Percentiles rank a stretch among this genome's conserved stretches.
Evolutionary conservation across 2,329 filamentous ascomycete genomes (phyloP).

Genomic region (Fonsecaea erecta): DNA sequence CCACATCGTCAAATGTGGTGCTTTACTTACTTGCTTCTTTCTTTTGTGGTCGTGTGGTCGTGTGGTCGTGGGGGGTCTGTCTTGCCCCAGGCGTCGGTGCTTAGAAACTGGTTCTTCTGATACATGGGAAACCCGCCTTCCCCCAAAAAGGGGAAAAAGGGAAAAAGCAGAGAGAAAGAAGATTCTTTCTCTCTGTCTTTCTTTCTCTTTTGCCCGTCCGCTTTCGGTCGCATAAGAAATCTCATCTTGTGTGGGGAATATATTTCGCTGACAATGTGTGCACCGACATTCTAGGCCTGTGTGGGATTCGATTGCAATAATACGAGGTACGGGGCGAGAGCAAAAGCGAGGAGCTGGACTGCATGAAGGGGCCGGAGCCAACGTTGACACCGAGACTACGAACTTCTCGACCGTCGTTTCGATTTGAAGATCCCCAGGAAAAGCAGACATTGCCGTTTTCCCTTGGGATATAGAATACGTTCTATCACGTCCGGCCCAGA

Average conservation of each 20-base stretch:
- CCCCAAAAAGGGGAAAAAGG: not conserved
- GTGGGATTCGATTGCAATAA: too few species aligned
- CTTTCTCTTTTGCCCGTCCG: not conserved
- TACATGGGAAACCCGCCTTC: too few species aligned
- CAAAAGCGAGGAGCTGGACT: too few species aligned
- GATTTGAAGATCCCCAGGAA: not conserved
- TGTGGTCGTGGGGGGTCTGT: too few species aligned
- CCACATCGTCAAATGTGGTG: conserved; percentile 40
- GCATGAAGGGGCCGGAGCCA: not conserved
- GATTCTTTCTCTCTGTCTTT: not conserved
- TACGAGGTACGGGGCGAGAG: too few species aligned
- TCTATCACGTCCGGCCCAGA: not conserved
- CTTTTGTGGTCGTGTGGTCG: too few species aligned
- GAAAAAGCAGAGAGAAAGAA: not conserved
- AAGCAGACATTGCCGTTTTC: not conserved
- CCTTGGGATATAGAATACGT: not conserved
- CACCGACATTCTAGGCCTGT: too few species aligned
- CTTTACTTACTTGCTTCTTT: too few species aligned
- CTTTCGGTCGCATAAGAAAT: too few species aligned
- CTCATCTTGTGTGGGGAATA: too few species aligned
- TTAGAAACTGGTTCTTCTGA: conserved; percentile 40
- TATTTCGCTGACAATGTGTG: not conserved
- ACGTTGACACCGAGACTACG: not conserved
- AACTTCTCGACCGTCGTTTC: not conserved
- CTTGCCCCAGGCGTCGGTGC: conserved; percentile 37